Percentiles rank a stretch among this genome's conserved stretches.
Evolutionary conservation across 2,329 filamentous ascomycete species (phyloP).

Genomic region (Pseudocercospora ulei): DNA sequence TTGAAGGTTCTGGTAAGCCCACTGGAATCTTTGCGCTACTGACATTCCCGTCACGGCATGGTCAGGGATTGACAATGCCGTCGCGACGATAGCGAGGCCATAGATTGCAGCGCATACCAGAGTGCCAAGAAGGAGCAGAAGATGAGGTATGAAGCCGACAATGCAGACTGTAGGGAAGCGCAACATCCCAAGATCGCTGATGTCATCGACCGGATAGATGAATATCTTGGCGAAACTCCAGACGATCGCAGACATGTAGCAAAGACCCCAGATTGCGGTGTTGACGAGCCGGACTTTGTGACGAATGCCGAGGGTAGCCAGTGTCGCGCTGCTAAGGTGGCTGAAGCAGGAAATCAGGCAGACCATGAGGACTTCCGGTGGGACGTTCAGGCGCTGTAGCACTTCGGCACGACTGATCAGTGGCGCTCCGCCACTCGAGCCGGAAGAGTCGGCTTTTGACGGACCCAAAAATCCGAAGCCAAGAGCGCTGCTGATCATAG

Average conservation of each 20-base stretch:
- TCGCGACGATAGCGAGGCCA: slow-evolving; percentile 61
- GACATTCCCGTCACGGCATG: slow-evolving; percentile 41
- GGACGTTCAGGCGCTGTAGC: slow-evolving; percentile 71
- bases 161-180: slow-evolving; percentile 91
- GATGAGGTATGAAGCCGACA: slow-evolving; percentile 85
- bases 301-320: slow-evolving; percentile 73
- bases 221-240: slow-evolving; percentile 55
- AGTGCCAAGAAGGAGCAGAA: slow-evolving; percentile 77
- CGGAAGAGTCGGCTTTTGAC: slow-evolving; percentile 36
- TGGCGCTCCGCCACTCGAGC: slow-evolving; percentile 18
- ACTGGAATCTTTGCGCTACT: slow-evolving; percentile 52
- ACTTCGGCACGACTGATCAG: slow-evolving; percentile 42
- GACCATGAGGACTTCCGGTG: slow-evolving; percentile 78
- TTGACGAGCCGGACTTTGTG: slow-evolving; percentile 70
- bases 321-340: slow-evolving; percentile 70
- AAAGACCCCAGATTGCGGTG: slow-evolving; percentile 80
- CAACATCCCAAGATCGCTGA: slow-evolving; percentile 60
- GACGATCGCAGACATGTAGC: slow-evolving; percentile 76
- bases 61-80: slow-evolving; percentile 56
- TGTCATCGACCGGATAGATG: slow-evolving; percentile 43
- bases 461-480: slow-evolving; percentile 59
- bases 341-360: slow-evolving; percentile 82
- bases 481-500: slow-evolving; percentile 70
- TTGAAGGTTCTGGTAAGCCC: slow-evolving; percentile 81
- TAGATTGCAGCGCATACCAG: slow-evolving; percentile 68